Conservation (phyloP, 2,329 filamentous ascomycete genomes). For the Penicillium corylophilum region DNA sequence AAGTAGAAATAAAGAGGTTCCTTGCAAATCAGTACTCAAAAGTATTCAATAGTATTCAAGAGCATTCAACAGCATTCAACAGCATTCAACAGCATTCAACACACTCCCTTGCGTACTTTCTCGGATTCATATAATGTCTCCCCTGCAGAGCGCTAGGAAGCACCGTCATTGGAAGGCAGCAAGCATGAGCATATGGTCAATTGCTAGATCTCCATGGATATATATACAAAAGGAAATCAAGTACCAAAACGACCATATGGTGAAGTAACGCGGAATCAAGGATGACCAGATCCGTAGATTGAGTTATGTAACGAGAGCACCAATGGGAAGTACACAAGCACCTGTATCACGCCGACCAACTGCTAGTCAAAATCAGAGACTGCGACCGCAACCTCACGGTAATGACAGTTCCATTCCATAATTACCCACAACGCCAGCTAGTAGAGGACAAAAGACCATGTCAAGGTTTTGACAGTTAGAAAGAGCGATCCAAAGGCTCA, state of each 20-base stretch:
- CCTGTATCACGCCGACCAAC: conserved; percentile 3
- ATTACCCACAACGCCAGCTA: not conserved
- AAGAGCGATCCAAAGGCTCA: conserved; percentile 31
- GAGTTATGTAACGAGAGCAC: conserved; percentile 7
- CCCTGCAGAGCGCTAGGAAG: not conserved
- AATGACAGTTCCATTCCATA: not conserved
- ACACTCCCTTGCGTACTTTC: not conserved
- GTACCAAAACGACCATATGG: not conserved
- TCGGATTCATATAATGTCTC: not conserved
- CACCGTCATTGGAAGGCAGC: not conserved
- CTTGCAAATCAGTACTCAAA: not conserved
- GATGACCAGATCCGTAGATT: conserved; percentile 19
- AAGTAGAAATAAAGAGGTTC: conserved; percentile 4
- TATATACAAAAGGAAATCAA: conserved; percentile 3
- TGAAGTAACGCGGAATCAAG: conserved; percentile 6
- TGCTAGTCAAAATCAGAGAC: not conserved
- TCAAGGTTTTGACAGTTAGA: conserved; percentile 10
- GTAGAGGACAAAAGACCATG: not conserved
- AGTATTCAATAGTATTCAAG: no score
- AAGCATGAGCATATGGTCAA: not conserved
- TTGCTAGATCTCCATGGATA: conserved; percentile 6
- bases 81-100: no score
- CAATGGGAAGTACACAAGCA: conserved; percentile 1
- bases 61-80: no score
- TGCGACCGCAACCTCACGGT: not conserved